Evolutionary conservation across 2,329 filamentous ascomycete genomes (phyloP), one percentile per base, ranked within the genome.

Genomic region (Ceratocystis cacaofunesta): DNA sequence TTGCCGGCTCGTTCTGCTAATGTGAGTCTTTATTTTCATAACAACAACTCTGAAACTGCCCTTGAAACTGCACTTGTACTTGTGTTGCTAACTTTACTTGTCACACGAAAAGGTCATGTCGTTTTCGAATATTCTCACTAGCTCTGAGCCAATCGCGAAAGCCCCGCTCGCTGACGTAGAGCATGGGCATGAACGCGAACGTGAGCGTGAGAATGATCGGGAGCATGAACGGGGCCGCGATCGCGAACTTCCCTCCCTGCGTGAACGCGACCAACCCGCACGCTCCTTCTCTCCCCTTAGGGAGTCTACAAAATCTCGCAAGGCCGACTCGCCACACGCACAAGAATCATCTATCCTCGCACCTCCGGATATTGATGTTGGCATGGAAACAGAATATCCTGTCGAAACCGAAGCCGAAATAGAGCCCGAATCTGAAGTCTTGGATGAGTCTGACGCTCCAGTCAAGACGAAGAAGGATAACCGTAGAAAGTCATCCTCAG

Each of bases 71-170:
- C n/a, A 19, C 10, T 25, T 44, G 30, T 46, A 22, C n/a, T 25
- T 60, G 44, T 61, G 22, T 28, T 43, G 61, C 65, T 68, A 66
- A 69, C 65, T 15, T 19, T 60, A 12, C 22, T 17, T 57, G 12
- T 64, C 48, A 28, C 12, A 44, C 44, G 1, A 43, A 67, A 89
- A 95, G 73, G 88, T 92, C 64, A 96, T 96, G 92, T 94, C 92
- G 4, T 94, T 97, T 72, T 94, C 90, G 69, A 96, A 92, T 73
- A 95, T 97, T 67, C 85, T 97, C 55, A 92, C 90, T 3, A 91
- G 84, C 70, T 82, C 88, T 65, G 86, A 90, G 65, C 85, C 88
- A 64, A 80, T 83, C 48, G 44, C 57, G 1, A 64, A 60, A 46
- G 22, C 62, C 22, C n/a, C 46, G 48, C 15, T 10, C 2, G 17